These are phyloP conservation scores for Cryomyces minteri DNA, from an alignment of 495 filamentous ascomycete genomes.

Conservation along the genomic window DNA sequence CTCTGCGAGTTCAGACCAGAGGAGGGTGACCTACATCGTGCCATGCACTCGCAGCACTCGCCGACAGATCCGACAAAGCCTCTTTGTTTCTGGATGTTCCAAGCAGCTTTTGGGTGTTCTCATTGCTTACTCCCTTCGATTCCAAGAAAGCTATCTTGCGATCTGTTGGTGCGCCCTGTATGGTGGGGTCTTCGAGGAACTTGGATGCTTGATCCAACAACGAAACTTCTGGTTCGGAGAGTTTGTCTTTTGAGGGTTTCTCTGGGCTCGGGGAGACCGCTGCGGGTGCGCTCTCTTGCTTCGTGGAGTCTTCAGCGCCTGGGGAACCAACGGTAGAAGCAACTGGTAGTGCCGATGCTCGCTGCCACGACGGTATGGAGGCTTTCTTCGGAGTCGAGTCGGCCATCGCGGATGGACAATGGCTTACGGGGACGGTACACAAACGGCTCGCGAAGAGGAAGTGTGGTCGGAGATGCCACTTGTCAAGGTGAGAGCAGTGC, in stretches of 20 bases:
- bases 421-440: too few species aligned
- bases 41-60: conserved; percentile 3
- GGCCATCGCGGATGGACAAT: too few species aligned
- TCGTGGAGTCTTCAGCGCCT: background rate
- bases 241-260: conserved; percentile 1
- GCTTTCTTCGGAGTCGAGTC: background rate
- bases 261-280: background rate
- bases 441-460: too few species aligned
- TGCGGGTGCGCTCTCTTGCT: background rate
- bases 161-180: conserved; percentile 47
- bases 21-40: conserved; percentile 3
- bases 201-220: conserved; percentile 50
- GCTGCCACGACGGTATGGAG: conserved; percentile 30
- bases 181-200: conserved; percentile 68
- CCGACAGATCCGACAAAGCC: background rate
- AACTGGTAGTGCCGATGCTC: conserved; percentile 1
- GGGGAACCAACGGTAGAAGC: background rate
- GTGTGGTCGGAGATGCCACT: too few species aligned
- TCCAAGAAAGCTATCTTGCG: conserved; percentile 64
- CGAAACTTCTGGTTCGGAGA: conserved; percentile 8
- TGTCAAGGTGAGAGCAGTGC: too few species aligned
- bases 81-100: conserved; percentile 7
- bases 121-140: conserved; percentile 51
- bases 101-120: conserved; percentile 51
- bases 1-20: background rate